Percentiles rank a stretch among this genome's conserved stretches.
Evolutionary conservation across 768 basidiomycete species (phyloP).

Genomic region (Leccinum rimulosum): DNA sequence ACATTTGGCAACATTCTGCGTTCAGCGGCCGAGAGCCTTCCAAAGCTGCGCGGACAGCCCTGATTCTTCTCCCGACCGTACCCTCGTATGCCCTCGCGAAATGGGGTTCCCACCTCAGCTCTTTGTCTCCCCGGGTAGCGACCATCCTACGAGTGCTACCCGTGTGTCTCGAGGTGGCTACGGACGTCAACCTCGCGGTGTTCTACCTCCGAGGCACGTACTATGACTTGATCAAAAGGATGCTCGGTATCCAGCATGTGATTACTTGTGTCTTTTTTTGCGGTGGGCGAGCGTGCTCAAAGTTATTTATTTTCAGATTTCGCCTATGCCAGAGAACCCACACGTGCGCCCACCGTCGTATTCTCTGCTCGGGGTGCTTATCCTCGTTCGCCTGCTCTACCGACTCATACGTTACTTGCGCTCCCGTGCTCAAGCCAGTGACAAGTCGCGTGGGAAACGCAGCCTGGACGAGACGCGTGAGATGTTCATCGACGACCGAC

Average conservation of each 20-base stretch:
- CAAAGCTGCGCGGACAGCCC: constrained; percentile 41
- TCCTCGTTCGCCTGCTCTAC: constrained; percentile 61
- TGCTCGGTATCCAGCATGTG: constrained; percentile 71
- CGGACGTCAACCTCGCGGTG: constrained; percentile 73
- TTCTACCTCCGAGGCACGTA: constrained; percentile 84
- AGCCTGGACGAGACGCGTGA: constrained; percentile 32
- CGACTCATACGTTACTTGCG: constrained; percentile 52
- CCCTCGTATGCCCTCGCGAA: constrained; percentile 61
- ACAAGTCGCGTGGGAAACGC: constrained; percentile 37
- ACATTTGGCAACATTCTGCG: constrained; percentile 70
- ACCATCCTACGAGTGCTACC: constrained; percentile 41
- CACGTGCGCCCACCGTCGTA: constrained; percentile 79
- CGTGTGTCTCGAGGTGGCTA: constrained; percentile 48
- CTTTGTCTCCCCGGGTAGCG: constrained; percentile 32
- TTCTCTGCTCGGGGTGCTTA: constrained; percentile 76
- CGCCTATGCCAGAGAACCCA: constrained; percentile 67
- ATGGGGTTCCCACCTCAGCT: constrained; percentile 41
- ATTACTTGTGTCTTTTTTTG: constrained; percentile 11
- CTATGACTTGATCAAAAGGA: constrained; percentile 66
- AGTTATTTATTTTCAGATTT: constrained; percentile 48
- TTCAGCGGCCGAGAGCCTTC: constrained; percentile 42
- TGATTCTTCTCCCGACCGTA: constrained; percentile 65
- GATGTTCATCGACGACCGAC: constrained; percentile 56
- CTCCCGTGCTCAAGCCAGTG: constrained; percentile 22
- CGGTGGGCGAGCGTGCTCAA: constrained; percentile 1